Evolutionary conservation across 306 rosid species (phyloP).

Genomic region (Astragalus glycyphyllos): DNA sequence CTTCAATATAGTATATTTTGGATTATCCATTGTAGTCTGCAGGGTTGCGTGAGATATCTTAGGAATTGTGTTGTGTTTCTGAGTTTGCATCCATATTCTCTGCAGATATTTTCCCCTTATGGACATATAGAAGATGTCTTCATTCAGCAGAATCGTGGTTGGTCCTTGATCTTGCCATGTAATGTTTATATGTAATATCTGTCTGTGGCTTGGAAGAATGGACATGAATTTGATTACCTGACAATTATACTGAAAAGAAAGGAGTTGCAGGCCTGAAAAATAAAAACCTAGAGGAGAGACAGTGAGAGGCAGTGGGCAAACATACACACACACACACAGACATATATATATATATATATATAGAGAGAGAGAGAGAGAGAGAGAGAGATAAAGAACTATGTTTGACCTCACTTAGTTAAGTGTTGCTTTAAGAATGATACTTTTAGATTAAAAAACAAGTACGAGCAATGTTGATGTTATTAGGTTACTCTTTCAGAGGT

Average conservation of each 20-base stretch:
- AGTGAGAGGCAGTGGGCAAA: constrained; percentile 13
- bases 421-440: constrained; percentile 15
- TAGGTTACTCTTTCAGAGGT: neutral
- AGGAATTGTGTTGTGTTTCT: constrained; percentile 35
- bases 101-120: constrained; percentile 84
- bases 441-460: no score
- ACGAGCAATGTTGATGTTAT: neutral
- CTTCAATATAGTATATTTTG: constrained; percentile 26
- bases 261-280: constrained; percentile 26
- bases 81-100: constrained; percentile 41
- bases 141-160: constrained; percentile 69
- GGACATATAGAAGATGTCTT: constrained; percentile 75
- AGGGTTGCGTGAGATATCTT: constrained; percentile 34
- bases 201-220: constrained; percentile 42
- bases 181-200: constrained; percentile 4
- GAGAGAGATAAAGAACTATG: neutral
- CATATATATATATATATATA: no score
- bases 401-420: constrained; percentile 18
- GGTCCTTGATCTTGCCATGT: constrained; percentile 48
- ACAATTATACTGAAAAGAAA: constrained; percentile 1
- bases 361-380: no score
- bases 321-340: no score
- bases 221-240: constrained; percentile 17
- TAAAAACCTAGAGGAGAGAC: constrained; percentile 25
- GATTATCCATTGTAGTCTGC: constrained; percentile 39